Base-by-base conservation (phyloP, 1,284 basidiomycete species). In the Cerrena zonata region DNA sequence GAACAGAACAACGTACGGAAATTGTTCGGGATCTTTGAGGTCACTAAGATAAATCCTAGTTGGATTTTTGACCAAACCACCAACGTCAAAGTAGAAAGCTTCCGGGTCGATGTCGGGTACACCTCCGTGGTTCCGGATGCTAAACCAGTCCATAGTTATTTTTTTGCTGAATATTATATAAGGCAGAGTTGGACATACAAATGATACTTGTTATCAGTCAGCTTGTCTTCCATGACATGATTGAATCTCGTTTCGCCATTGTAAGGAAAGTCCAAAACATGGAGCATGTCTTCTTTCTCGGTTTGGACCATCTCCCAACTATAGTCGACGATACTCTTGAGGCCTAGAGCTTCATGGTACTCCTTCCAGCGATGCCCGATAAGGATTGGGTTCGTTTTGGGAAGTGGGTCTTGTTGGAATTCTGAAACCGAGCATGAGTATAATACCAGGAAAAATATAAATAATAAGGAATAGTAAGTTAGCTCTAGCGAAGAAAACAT, bases 341-440 rank as follows among this genome's bases (percentile, higher is more conserved):
- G 64, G 10, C 77, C 78, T 45, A 80, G 68, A 0, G 70, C 74
- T 47, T 72, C 69, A 55, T 80, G 77, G 52, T 80, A 79, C 55
- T 77, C 73, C 55, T 78, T 79, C 76, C 77, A 80, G 21, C 78
- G 73, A 54, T 74, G 61, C 5, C 77, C 77, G 45, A 75, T 67
- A 13, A 80, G 65, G 44, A 79, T 65, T 0, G 77, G 77, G 52
- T 79, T 80, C n/a, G 74, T 77, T 25, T 70, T 65, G 1, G 76
- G 77, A 5, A 79, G 66, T 2, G 76, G 76, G 5, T 66, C 71
- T 25, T 74, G 67, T 57, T 79, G 77, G 54, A 79, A 79, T 53
- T 79, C 75, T 74, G 54, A 21, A 21, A n/a, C n/a, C n/a, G 39
- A 26, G n/a, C n/a, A n/a, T n/a, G n/a, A n/a, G n/a, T n/a, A n/a